Percentiles rank a stretch among this genome's conserved stretches.
Evolutionary conservation across 2,329 filamentous ascomycete species (phyloP).

Genomic region (Huntiella decipiens): DNA sequence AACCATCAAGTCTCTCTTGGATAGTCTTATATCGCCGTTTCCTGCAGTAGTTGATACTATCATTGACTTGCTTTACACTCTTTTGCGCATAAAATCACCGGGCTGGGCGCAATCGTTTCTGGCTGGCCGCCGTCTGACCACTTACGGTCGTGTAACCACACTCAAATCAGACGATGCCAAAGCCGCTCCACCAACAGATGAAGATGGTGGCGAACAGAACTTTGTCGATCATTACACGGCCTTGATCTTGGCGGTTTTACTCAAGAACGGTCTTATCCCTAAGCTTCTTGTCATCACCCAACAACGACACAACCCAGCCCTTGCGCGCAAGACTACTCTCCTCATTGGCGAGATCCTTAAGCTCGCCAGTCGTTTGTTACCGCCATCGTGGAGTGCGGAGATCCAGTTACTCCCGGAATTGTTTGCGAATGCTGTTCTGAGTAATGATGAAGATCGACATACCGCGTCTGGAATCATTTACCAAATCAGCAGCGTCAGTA

Average conservation of each 20-base stretch:
- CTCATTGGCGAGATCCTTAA: constrained; percentile 83
- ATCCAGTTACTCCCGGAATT: constrained; percentile 78
- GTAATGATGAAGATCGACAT: constrained; percentile 53
- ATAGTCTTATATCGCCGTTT: constrained; percentile 41
- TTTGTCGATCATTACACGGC: constrained; percentile 90
- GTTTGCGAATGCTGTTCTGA: constrained; percentile 56
- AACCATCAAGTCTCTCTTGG: constrained; percentile 59
- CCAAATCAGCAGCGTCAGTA: constrained; percentile 92
- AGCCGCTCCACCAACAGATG: constrained; percentile 32
- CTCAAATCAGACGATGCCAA: constrained; percentile 42
- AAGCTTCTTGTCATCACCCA: constrained; percentile 45
- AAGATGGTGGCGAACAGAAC: constrained; percentile 58
- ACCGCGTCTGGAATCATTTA: constrained; percentile 82
- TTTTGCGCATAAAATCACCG: constrained; percentile 75
- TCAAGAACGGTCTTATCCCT: constrained; percentile 57
- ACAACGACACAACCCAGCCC: constrained; percentile 44
- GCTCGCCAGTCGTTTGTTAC: constrained; percentile 68
- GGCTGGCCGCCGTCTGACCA: constrained; percentile 78
- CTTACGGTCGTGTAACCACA: constrained; percentile 84
- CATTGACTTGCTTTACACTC: constrained; percentile 64
- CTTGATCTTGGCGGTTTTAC: constrained; percentile 64
- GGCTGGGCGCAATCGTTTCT: constrained; percentile 93
- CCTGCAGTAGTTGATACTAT: constrained; percentile 50
- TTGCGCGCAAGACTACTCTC: constrained; percentile 78
- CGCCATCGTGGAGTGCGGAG: constrained; percentile 61